phyloP scores from a whole-genome alignment of 768 basidiomycete genomes.

The Tricholoma sp. region DNA sequence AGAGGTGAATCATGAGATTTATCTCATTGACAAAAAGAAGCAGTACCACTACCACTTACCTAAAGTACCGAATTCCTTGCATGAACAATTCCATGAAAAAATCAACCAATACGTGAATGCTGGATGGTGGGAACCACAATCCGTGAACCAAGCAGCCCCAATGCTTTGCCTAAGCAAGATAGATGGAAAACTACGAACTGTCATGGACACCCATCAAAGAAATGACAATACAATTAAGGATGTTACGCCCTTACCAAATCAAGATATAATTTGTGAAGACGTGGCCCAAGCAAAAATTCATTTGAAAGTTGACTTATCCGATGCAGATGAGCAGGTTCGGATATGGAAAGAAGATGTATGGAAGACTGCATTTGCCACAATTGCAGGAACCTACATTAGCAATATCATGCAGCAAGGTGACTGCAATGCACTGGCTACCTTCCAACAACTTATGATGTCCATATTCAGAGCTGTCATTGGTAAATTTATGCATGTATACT shows the following conservation, averaged over 20 bases:
- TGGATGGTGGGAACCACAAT: conserved; percentile 30
- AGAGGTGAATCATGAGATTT: too few species aligned
- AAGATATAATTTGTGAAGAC: too few species aligned
- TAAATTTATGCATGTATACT: background rate
- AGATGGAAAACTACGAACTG: conserved; percentile 25
- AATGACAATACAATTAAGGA: conserved; percentile 39
- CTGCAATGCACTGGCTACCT: conserved; percentile 13
- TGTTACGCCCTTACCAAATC: conserved; percentile 31
- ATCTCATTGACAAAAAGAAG: conserved; percentile 21
- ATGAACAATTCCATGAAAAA: too few species aligned
- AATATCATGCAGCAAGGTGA: too few species aligned
- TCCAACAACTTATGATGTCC: too few species aligned
- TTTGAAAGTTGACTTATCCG: too few species aligned
- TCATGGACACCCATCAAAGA: conserved; percentile 27
- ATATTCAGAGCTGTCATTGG: too few species aligned
- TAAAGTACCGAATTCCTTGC: too few species aligned
- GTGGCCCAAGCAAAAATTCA: too few species aligned
- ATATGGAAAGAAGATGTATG: background rate
- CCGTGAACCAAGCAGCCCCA: conserved; percentile 23
- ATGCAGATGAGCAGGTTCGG: too few species aligned
- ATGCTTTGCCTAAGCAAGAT: conserved; percentile 30
- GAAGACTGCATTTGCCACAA: conserved; percentile 24
- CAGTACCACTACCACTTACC: conserved; percentile 21
- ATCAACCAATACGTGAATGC: too few species aligned
- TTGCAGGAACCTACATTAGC: too few species aligned